A percentile compares a stretch with the other conserved stretches of the same genome.
Evolutionary conservation across 164 flowering plant species (phyloP).

Genomic region (Echeveria elegans): DNA sequence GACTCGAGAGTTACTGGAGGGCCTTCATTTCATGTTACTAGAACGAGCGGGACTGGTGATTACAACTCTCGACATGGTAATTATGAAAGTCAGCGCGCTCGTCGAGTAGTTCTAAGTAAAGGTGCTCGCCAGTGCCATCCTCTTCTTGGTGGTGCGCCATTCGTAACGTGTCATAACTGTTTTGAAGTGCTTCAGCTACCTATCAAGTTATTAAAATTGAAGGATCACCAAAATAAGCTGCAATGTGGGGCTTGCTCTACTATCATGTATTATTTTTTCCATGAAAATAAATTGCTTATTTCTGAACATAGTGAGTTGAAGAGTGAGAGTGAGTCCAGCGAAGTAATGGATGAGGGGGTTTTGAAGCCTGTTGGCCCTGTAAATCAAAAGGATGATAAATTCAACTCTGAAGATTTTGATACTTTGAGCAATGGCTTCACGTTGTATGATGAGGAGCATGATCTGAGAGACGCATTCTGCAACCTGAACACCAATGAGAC

Average conservation of each 20-base stretch:
- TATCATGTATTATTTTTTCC: background rate
- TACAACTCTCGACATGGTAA: constrained; percentile 30
- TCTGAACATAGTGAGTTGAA: constrained; percentile 11
- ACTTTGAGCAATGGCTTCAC: constrained; percentile 31
- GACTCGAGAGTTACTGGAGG: constrained; percentile 19
- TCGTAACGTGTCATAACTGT: constrained; percentile 61
- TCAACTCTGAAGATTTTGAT: constrained; percentile 38
- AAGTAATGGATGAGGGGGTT: constrained; percentile 8
- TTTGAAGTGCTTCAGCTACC: constrained; percentile 61
- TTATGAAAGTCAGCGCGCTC: constrained; percentile 23
- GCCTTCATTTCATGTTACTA: constrained; percentile 21
- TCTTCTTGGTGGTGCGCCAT: constrained; percentile 72
- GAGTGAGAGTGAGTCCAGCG: constrained; percentile 14
- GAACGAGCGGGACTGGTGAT: constrained; percentile 36
- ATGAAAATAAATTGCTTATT: background rate
- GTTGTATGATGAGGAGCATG: constrained; percentile 22
- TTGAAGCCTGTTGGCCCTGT: constrained; percentile 11
- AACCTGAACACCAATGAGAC: constrained; percentile 15
- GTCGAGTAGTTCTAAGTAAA: constrained; percentile 20
- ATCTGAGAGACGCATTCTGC: constrained; percentile 10
- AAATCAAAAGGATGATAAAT: constrained; percentile 9
- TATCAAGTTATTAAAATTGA: constrained; percentile 20
- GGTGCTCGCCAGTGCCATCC: constrained; percentile 36
- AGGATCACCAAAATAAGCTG: background rate
- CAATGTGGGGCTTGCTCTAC: constrained; percentile 7